Conservation (phyloP, 2,329 filamentous ascomycete genomes). For the Sclerotinia minor region DNA sequence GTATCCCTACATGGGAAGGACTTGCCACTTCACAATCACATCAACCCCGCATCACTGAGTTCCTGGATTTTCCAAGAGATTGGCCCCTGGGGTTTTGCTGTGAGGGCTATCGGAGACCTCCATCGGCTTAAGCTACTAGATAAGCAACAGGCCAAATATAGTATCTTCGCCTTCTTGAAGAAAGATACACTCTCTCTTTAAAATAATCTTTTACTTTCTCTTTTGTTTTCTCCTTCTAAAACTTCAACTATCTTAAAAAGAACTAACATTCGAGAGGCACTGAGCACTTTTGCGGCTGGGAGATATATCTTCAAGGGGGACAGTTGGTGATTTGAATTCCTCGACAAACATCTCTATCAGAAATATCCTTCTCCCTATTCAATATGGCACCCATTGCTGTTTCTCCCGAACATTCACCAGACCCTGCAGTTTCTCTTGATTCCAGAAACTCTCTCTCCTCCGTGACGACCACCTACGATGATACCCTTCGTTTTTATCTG, state of each 20-base stretch:
- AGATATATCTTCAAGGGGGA: not conserved
- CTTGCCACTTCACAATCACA: conserved; percentile 13
- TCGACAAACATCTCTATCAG: not conserved
- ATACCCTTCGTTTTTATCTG: conserved; percentile 87
- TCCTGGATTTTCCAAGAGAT: not conserved
- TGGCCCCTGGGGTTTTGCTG: not conserved
- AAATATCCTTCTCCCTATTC: not conserved
- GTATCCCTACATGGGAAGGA: not conserved
- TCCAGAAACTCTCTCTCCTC: conserved; percentile 50
- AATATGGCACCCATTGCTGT: conserved; percentile 60
- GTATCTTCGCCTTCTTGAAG: not conserved
- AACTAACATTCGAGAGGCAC: not conserved
- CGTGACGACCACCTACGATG: conserved; percentile 76
- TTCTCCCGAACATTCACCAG: conserved; percentile 46
- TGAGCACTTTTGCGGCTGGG: not conserved
- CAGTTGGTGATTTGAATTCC: not conserved
- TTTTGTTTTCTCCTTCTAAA: not conserved
- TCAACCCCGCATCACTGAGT: conserved; percentile 14
- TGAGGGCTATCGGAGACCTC: conserved; percentile 22
- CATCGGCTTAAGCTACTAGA: conserved; percentile 18
- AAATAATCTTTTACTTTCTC: not conserved
- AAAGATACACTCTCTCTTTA: not conserved
- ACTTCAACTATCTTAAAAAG: not conserved
- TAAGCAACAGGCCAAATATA: conserved; percentile 23
- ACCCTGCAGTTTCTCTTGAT: conserved; percentile 37